Evolutionary conservation across 2,329 filamentous ascomycete species (phyloP), one percentile per base, ranked within the genome.

Genomic region (Colletotrichum sp.): DNA sequence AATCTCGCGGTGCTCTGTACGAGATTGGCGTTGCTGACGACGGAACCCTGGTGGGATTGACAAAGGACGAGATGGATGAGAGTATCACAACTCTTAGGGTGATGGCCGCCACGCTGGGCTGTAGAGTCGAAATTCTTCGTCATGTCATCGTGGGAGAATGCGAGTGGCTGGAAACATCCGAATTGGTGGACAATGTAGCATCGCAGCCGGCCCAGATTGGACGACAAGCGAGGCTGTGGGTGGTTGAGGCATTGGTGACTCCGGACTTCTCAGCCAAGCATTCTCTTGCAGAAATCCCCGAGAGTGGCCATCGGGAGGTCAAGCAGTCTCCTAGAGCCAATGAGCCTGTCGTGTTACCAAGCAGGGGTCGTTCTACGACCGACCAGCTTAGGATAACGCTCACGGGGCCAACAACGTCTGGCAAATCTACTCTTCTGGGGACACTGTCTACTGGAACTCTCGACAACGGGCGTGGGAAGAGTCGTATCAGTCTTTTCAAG

Each of bases 1-100:
- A 98, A 83, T 98, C 96, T 18, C 94, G 95, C 79, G 97, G 97
- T 7, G 97, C 97, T 1, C 85, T 99, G 66, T 99, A 99, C 80
- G 96, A 99, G 84, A 98, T 99, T 83, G 97, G 97, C 1, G 96
- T 99, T 12, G 94, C 96, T 32, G 97, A 99, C 83, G 96, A 99
- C 86, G 97, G 97, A 9, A 95, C 94, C 0, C 92, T 99, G 74
- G 92, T 98, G 57, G 97, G 97, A 0, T 88, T 99, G 63, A 95
- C 95, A 3, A 92, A 95, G 78, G 96, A 98, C 82, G 97, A 99
- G 84, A 92, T 99, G 89, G 92, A 96, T 77, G 96, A 99, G 85
- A 98, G 96, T 82, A 89, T 99, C 76, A 91, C 90, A 57, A 98
- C 96, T 73, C 86, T 99, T 49, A 92, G 93, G 76, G 92, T 95